Base-by-base conservation (phyloP, 1,284 basidiomycete species). In the Peniophora sp. region DNA sequence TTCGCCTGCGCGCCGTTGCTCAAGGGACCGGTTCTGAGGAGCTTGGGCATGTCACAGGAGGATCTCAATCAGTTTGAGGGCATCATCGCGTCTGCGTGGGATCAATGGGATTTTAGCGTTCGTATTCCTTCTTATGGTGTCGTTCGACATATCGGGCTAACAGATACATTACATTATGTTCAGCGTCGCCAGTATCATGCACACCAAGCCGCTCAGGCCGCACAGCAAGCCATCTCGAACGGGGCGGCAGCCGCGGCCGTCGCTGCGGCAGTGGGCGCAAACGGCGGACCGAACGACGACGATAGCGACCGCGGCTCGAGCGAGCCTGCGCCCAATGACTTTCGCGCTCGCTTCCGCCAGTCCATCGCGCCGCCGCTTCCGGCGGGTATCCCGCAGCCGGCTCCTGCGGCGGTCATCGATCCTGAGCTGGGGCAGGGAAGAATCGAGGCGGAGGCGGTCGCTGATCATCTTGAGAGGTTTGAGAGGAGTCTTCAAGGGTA, bases 41-140 rank as follows among this genome's bases (percentile, higher is more conserved):
- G 78, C 3, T 68, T 90, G 38, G 74, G 77, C 54, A 83, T 90
- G 78, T 79, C 83, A 22, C 81, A 79, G 63, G 85, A 88, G 51
- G 87, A 90, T 59, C 74, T 90, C n/a, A 78, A 80, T 3, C 79
- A 82, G 9, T 66, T 90, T 47, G 85, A 90, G 60, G 83, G 85
- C 22, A 73, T 88, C 55, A 84, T 90, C 52, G 86, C 87, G 2
- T 81, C 84, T 48, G 86, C 86, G 20, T 90, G 85, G 76, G 87
- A 90, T 55, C 81, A 83, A 47, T 90, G 87, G 87, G 83, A 89
- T 61, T 78, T 80, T 55, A 80, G 84, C 66, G 85, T 88, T 58
- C 52, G 76, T 60, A 34, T 48, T 44, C 16, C 27, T 46, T 16
- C 35, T 19, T 25, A 35, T 43, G 27, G 20, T 44, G n/a, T 38